Evolutionary conservation across 306 rosid genomes (phyloP).

Genomic region (Begonia loranthoides): DNA sequence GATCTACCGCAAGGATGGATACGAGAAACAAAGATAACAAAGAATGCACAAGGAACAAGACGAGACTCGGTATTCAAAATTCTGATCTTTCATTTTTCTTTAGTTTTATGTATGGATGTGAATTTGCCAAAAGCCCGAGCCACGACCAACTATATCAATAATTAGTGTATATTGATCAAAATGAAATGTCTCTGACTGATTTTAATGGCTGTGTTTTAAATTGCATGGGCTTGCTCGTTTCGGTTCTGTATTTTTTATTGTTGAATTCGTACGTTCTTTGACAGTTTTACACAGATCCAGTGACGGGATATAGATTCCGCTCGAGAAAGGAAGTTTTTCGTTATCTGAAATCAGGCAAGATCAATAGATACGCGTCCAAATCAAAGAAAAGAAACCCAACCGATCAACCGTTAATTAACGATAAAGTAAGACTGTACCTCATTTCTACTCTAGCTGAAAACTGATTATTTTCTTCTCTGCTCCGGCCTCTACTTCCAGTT

Average conservation of each 20-base stretch:
- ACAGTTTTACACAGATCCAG: conserved; percentile 42
- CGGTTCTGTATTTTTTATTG: no score
- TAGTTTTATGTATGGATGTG: not conserved
- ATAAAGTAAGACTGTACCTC: conserved; percentile 19
- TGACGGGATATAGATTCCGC: conserved; percentile 33
- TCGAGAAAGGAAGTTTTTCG: conserved; percentile 26
- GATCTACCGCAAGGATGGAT: conserved; percentile 81
- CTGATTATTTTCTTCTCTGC: no score
- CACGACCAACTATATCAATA: no score
- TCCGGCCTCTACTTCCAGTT: not conserved
- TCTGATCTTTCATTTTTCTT: not conserved
- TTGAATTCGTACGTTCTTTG: no score
- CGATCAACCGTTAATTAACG: conserved; percentile 11
- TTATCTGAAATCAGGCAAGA: conserved; percentile 33
- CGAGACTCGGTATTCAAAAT: conserved; percentile 28
- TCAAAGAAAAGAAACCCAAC: conserved; percentile 17
- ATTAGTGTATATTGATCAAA: no score
- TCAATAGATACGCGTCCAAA: conserved; percentile 23
- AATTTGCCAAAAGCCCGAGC: not conserved
- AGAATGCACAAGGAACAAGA: conserved; percentile 21
- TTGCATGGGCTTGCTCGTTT: no score
- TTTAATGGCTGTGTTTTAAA: no score
- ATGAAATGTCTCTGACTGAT: no score
- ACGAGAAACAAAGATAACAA: conserved; percentile 43
- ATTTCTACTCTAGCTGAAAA: not conserved